Conservation (phyloP, 352 stramenopile genomes). For the Pythium aristosporum region DNA sequence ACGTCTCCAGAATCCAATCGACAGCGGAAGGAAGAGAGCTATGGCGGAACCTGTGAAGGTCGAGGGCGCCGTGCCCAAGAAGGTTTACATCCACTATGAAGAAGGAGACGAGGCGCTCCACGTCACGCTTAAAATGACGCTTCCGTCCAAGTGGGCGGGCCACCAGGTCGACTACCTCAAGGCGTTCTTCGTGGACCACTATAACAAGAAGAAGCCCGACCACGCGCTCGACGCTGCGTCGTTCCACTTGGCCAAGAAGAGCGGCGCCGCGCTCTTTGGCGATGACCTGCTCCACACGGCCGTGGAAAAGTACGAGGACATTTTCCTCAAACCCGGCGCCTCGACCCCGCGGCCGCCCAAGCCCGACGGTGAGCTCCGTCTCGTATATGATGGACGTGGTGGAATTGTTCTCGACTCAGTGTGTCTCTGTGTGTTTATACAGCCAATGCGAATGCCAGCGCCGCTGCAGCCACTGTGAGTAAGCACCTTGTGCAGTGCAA, state of each 20-base stretch:
- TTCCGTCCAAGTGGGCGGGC: constrained; percentile 83
- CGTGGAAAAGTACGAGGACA: constrained; percentile 85
- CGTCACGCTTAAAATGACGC: constrained; percentile 86
- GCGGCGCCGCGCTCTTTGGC: constrained; percentile 46
- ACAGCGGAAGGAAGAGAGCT: too few relatives aligned
- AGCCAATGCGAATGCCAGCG: background rate
- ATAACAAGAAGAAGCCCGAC: constrained; percentile 88
- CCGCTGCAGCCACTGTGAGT: constrained; percentile 14
- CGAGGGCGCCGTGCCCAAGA: constrained; percentile 81
- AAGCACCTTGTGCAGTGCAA: constrained; percentile 77
- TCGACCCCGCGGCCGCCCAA: constrained; percentile 17
- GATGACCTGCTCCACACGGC: constrained; percentile 79
- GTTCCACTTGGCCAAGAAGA: constrained; percentile 78
- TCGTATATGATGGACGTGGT: too few relatives aligned
- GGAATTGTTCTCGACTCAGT: too few relatives aligned
- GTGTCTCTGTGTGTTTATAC: background rate
- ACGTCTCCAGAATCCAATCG: constrained; percentile 4
- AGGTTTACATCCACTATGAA: constrained; percentile 89
- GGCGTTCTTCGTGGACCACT: constrained; percentile 90
- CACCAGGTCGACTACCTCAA: constrained; percentile 84
- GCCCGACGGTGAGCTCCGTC: constrained; percentile 15
- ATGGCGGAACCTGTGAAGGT: constrained; percentile 58
- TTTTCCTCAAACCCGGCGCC: constrained; percentile 72
- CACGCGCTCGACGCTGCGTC: constrained; percentile 47
- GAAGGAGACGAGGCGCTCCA: constrained; percentile 59